phyloP scores from a whole-genome alignment of 108 stramenopile genomes.

The Pseudonitzschia multistriata region DNA sequence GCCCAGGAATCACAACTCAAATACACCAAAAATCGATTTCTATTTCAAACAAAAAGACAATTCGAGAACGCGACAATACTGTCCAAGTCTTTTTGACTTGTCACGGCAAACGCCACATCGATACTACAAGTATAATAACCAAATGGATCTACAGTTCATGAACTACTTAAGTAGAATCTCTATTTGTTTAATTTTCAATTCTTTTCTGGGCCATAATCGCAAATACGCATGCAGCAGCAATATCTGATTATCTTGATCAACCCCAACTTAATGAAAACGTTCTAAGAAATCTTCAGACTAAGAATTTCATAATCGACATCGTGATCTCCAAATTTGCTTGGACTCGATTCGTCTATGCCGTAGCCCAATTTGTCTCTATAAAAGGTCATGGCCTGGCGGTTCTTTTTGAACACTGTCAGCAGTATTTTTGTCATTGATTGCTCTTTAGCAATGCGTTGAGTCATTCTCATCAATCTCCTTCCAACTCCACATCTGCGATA shows the following conservation, averaged over 20 bases:
- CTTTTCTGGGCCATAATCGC: too few relatives aligned
- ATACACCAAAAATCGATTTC: neutral
- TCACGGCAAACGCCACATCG: neutral
- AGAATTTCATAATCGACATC: slow-evolving; percentile 79
- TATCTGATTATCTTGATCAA: too few relatives aligned
- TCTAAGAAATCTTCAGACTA: slow-evolving; percentile 18
- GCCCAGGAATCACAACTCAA: slow-evolving; percentile 7
- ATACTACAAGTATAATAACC: neutral
- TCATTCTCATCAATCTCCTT: slow-evolving; percentile 53
- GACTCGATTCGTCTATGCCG: slow-evolving; percentile 61
- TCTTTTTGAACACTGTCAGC: slow-evolving; percentile 73
- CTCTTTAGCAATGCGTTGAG: slow-evolving; percentile 48
- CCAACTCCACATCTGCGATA: slow-evolving; percentile 66
- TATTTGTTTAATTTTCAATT: neutral
- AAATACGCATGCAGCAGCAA: too few relatives aligned
- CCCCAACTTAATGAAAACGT: too few relatives aligned
- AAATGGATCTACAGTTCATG: neutral
- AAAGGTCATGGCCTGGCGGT: slow-evolving; percentile 62
- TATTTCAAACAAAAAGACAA: neutral
- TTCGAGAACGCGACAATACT: neutral
- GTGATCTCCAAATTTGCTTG: slow-evolving; percentile 50
- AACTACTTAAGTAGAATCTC: neutral
- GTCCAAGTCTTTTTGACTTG: neutral
- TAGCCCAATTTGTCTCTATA: slow-evolving; percentile 60
- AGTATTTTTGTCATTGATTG: slow-evolving; percentile 56